A percentile compares a stretch with the other conserved stretches of the same genome.
These are phyloP conservation scores for Botrytis deweyae DNA, from an alignment of 2,329 filamentous ascomycete species.

Conservation along the genomic window DNA sequence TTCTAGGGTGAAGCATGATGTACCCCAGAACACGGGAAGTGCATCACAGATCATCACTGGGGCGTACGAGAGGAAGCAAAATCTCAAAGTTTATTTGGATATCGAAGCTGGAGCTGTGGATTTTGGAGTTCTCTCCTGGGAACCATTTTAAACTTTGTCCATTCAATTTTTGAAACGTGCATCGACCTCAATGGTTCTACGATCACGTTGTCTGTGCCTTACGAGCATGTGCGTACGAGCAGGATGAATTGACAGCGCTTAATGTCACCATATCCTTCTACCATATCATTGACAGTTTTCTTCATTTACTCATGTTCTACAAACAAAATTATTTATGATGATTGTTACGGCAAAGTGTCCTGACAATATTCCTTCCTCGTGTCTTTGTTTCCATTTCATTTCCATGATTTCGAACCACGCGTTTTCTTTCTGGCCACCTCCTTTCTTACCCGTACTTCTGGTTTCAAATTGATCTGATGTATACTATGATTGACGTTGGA, in stretches of 20 bases:
- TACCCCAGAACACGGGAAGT: constrained; percentile 1
- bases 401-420: background rate
- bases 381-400: background rate
- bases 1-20: constrained; percentile 11
- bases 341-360: background rate
- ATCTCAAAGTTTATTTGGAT: too few species aligned
- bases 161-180: background rate
- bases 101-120: background rate
- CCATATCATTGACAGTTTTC: background rate
- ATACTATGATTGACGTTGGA: background rate
- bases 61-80: background rate
- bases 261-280: constrained; percentile 1
- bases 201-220: background rate
- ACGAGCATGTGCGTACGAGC: background rate
- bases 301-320: constrained; percentile 1
- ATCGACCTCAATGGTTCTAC: background rate
- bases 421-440: background rate
- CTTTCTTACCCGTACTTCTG: background rate
- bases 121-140: background rate
- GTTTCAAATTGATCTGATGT: constrained; percentile 4
- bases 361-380: constrained; percentile 5
- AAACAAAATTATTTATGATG: background rate
- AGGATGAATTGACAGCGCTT: constrained; percentile 1
- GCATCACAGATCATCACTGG: background rate
- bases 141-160: background rate